Conservation (phyloP, 805 yeast genomes). For the Candida patagonica region DNA sequence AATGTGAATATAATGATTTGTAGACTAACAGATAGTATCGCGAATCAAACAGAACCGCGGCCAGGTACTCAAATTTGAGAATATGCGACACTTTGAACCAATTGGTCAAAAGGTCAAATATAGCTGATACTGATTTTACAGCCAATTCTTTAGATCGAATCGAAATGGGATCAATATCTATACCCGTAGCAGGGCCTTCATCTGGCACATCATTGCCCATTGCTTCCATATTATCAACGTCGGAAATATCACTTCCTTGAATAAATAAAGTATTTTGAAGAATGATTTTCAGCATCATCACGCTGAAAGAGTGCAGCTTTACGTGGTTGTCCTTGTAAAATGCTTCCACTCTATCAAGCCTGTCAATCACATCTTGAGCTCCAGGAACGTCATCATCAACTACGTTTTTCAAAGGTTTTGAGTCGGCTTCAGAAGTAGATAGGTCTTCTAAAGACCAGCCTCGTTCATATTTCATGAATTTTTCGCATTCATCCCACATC, state of each 20-base stretch:
- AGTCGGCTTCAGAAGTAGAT: no score
- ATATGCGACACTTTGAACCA: slow-evolving; percentile 80
- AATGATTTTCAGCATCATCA: slow-evolving; percentile 56
- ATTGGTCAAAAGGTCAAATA: slow-evolving; percentile 43
- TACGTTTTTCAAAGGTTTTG: not conserved
- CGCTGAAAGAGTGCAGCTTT: slow-evolving; percentile 52
- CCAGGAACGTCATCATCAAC: not conserved
- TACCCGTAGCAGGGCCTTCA: slow-evolving; percentile 8
- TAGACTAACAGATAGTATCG: slow-evolving; percentile 39
- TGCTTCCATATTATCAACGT: not conserved
- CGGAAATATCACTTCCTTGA: slow-evolving; percentile 2
- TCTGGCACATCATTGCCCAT: not conserved
- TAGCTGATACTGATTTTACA: slow-evolving; percentile 48
- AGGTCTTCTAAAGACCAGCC: slow-evolving; percentile 38
- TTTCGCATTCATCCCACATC: slow-evolving; percentile 60
- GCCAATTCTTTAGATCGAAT: slow-evolving; percentile 53
- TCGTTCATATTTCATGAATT: slow-evolving; percentile 64
- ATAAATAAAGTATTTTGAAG: slow-evolving; percentile 35
- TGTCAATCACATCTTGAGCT: not conserved
- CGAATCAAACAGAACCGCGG: slow-evolving; percentile 66
- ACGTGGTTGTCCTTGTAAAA: slow-evolving; percentile 48
- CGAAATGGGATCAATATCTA: slow-evolving; percentile 4
- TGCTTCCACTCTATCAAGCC: slow-evolving; percentile 45
- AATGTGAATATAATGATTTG: slow-evolving; percentile 24
- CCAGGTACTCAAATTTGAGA: slow-evolving; percentile 66